phyloP scores from a whole-genome alignment of 2,329 filamentous ascomycete genomes.

The Catunica adiposa region DNA sequence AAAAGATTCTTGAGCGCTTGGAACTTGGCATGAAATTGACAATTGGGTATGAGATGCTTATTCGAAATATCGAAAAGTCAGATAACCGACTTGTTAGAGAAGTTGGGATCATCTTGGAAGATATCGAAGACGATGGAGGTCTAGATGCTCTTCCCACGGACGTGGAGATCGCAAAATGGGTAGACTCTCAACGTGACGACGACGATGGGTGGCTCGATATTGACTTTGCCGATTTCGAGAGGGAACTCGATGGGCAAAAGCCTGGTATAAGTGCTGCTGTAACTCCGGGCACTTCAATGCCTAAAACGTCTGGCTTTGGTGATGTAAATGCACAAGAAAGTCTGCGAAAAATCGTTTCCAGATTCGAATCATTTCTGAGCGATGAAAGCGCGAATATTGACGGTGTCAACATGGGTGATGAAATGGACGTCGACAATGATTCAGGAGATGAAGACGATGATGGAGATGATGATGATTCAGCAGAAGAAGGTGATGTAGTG shows the following conservation, averaged over 20 bases:
- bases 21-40: constrained; percentile 80
- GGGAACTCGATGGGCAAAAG: constrained; percentile 46
- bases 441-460: constrained; percentile 20
- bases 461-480: constrained; percentile 26
- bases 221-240: constrained; percentile 74
- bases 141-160: constrained; percentile 50
- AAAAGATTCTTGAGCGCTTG: constrained; percentile 23
- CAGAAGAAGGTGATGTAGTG: constrained; percentile 23
- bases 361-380: constrained; percentile 85
- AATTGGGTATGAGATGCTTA: constrained; percentile 79
- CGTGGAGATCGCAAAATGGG: constrained; percentile 57
- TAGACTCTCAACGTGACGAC: constrained; percentile 45
- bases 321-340: constrained; percentile 55
- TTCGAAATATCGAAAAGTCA: constrained; percentile 48
- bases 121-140: constrained; percentile 59
- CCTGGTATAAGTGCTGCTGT: constrained; percentile 23
- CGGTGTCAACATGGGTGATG: constrained; percentile 49
- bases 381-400: constrained; percentile 69
- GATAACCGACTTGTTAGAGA: constrained; percentile 57
- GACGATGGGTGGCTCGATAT: constrained; percentile 88
- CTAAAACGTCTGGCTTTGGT: constrained; percentile 36
- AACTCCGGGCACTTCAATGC: neutral
- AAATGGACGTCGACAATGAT: constrained; percentile 33
- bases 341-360: constrained; percentile 75
- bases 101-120: constrained; percentile 58